phyloP scores from a whole-genome alignment of 345 rosid species.

The Melaleuca alternifolia region DNA sequence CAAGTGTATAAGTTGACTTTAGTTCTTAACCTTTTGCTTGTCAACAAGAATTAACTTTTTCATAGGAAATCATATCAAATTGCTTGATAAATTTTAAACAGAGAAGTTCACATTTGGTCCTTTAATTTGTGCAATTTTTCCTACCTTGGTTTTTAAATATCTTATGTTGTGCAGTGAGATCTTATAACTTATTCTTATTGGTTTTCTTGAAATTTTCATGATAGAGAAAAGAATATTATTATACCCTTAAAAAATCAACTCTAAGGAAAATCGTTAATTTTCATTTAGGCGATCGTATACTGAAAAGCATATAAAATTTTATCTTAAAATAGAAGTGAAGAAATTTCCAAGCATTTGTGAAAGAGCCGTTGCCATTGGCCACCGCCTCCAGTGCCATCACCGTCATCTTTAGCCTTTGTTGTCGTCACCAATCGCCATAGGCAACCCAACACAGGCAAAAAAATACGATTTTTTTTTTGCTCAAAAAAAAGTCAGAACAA shows the following conservation, averaged over 20 bases:
- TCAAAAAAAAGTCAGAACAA: not conserved
- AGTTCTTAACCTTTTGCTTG: not conserved
- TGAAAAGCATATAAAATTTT: too few relatives aligned
- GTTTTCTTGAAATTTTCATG: too few relatives aligned
- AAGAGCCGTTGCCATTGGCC: not conserved
- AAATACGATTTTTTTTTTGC: not conserved
- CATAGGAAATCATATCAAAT: not conserved
- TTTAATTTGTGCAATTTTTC: not conserved
- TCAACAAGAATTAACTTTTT: not conserved
- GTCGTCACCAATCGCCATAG: too few relatives aligned
- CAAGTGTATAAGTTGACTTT: not conserved
- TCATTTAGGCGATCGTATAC: too few relatives aligned
- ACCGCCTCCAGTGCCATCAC: too few relatives aligned
- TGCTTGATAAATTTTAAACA: not conserved
- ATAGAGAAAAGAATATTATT: too few relatives aligned
- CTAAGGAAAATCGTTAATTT: too few relatives aligned
- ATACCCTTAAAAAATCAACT: too few relatives aligned
- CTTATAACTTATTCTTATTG: not conserved
- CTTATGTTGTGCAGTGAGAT: not conserved
- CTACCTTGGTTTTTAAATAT: not conserved
- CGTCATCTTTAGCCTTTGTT: too few relatives aligned
- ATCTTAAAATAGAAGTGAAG: too few relatives aligned
- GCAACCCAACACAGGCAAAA: not conserved
- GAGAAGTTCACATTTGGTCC: not conserved
- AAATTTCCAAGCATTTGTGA: too few relatives aligned